These are phyloP conservation scores for Populus davidiana DNA, from an alignment of 345 rosid genomes.

Conservation along the genomic window DNA sequence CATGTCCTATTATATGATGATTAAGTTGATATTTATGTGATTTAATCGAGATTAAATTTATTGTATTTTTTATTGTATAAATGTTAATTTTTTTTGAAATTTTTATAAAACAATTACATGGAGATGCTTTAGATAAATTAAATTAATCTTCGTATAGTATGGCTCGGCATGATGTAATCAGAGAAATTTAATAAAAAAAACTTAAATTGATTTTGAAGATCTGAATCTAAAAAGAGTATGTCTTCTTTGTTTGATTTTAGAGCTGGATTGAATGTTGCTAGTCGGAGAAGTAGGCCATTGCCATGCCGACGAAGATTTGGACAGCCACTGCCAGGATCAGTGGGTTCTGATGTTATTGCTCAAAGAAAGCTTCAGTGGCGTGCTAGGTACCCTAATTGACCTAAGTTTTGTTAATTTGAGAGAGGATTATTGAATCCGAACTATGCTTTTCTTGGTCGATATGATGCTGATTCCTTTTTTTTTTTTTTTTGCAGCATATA, in stretches of 20 bases:
- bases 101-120: too few relatives aligned
- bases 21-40: not conserved
- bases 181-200: too few relatives aligned
- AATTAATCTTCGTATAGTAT: too few relatives aligned
- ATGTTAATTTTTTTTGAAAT: too few relatives aligned
- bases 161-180: too few relatives aligned
- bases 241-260: conserved; percentile 4
- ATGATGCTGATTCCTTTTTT: too few relatives aligned
- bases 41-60: too few relatives aligned
- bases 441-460: not conserved
- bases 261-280: conserved; percentile 19
- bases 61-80: too few relatives aligned
- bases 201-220: too few relatives aligned
- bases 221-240: too few relatives aligned
- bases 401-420: not conserved
- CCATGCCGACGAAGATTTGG: conserved; percentile 71
- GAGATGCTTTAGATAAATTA: too few relatives aligned
- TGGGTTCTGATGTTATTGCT: conserved; percentile 38
- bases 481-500: conserved; percentile 44
- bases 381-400: conserved; percentile 43
- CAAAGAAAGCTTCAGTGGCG: conserved; percentile 72
- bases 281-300: conserved; percentile 39
- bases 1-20: not conserved
- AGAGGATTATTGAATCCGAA: not conserved
- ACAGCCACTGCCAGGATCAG: conserved; percentile 39